Percentiles rank a stretch among this genome's conserved stretches.
Conservation (phyloP, 2,329 filamentous ascomycete genomes). For the Berkeleyomyces basicola region DNA sequence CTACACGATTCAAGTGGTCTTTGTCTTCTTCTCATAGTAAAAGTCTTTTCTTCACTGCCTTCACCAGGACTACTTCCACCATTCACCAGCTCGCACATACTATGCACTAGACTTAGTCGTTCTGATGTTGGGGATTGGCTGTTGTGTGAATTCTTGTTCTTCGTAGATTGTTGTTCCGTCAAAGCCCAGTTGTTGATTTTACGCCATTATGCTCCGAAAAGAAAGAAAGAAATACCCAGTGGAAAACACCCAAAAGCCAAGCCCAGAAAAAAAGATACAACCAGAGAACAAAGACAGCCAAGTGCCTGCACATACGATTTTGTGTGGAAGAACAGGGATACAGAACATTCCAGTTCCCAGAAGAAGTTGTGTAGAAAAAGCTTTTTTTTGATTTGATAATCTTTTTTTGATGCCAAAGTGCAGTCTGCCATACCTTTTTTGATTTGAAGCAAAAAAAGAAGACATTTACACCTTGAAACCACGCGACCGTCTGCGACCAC, state of each 20-base stretch:
- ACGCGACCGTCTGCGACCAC: constrained; percentile 94
- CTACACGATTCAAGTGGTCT: neutral
- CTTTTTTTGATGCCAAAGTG: constrained; percentile 7
- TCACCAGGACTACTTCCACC: neutral
- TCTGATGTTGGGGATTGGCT: constrained; percentile 6
- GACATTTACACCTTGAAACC: constrained; percentile 97
- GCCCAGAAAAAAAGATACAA: constrained; percentile 12
- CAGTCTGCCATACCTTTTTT: constrained; percentile 3
- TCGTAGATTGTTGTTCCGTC: constrained; percentile 12
- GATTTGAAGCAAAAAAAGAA: neutral
- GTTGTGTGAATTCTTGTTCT: constrained; percentile 13
- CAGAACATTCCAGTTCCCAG: neutral
- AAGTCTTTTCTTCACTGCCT: neutral
- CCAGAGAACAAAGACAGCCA: constrained; percentile 3
- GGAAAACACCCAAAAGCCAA: constrained; percentile 13
- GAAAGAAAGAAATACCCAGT: neutral
- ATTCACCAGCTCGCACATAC: neutral
- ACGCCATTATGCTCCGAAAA: constrained; percentile 9
- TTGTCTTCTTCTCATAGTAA: neutral
- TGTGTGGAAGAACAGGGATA: neutral
- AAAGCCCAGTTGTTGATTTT: constrained; percentile 10
- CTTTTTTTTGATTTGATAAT: constrained; percentile 11
- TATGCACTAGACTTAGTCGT: neutral
- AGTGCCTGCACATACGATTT: constrained; percentile 1
- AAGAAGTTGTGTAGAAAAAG: neutral